Conservation (phyloP, 2,329 filamentous ascomycete genomes). For the Colletotrichum filicis region DNA sequence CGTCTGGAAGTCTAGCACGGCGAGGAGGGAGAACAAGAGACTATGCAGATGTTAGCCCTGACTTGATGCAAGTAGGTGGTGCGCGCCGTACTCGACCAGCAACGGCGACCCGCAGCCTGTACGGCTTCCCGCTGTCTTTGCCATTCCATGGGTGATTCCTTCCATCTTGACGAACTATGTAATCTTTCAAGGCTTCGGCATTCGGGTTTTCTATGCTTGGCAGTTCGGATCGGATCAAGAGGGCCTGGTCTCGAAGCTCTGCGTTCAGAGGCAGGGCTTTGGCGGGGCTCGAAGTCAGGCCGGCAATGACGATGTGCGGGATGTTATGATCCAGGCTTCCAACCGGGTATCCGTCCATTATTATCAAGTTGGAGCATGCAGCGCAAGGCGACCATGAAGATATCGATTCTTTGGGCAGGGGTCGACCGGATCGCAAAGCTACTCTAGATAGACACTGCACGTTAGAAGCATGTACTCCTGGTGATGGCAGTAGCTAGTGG, state of each 20-base stretch:
- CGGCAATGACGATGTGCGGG: conserved; percentile 85
- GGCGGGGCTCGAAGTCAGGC: conserved; percentile 63
- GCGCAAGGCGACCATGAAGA: conserved; percentile 33
- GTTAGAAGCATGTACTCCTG: neutral
- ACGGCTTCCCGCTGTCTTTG: conserved; percentile 61
- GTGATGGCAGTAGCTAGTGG: neutral
- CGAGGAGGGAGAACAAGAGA: conserved; percentile 68
- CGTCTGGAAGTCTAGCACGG: conserved; percentile 63
- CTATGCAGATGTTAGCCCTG: conserved; percentile 50
- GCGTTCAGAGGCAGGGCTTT: conserved; percentile 56
- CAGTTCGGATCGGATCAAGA: conserved; percentile 76
- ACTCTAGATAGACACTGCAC: conserved; percentile 3
- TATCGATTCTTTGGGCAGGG: conserved; percentile 18
- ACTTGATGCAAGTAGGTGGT: conserved; percentile 32
- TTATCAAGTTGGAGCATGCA: conserved; percentile 37
- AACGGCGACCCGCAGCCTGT: conserved; percentile 75
- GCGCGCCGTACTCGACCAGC: conserved; percentile 79
- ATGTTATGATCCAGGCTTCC: conserved; percentile 89
- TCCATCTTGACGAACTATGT: conserved; percentile 74
- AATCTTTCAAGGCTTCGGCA: conserved; percentile 72
- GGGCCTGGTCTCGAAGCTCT: conserved; percentile 67
- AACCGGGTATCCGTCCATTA: conserved; percentile 82
- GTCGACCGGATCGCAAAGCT: conserved; percentile 18
- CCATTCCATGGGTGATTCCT: conserved; percentile 74
- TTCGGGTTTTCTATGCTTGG: conserved; percentile 73